Percentiles rank a stretch among this genome's conserved stretches.
Conservation (phyloP, 2,329 filamentous ascomycete species). For the Diaporthe longicolla region DNA sequence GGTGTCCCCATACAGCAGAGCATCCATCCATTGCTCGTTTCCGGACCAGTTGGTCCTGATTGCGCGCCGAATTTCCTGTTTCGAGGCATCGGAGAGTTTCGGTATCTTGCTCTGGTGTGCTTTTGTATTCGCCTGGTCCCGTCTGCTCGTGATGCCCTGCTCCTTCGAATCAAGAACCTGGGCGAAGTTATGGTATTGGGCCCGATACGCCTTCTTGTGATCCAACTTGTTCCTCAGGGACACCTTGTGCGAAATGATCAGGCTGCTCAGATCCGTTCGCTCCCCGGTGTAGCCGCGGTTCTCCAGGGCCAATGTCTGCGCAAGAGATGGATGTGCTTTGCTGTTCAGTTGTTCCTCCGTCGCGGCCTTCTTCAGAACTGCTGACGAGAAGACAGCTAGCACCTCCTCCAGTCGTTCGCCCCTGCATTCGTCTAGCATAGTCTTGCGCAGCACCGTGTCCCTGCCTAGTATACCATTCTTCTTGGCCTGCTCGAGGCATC, state of each 20-base stretch:
- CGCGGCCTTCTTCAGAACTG: conserved; percentile 80
- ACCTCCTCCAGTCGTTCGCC: conserved; percentile 92
- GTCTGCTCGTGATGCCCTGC: conserved; percentile 67
- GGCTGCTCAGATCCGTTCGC: conserved; percentile 69
- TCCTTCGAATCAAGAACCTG: conserved; percentile 76
- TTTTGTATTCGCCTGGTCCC: conserved; percentile 58
- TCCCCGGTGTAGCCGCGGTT: conserved; percentile 69
- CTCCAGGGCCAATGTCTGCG: conserved; percentile 70
- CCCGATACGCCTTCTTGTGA: conserved; percentile 71
- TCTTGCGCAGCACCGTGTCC: conserved; percentile 87
- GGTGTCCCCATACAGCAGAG: conserved; percentile 77
- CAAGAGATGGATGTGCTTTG: conserved; percentile 59
- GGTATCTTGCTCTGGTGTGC: neutral
- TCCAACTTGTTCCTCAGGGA: conserved; percentile 73
- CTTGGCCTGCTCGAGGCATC: conserved; percentile 86
- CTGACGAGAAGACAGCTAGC: conserved; percentile 85
- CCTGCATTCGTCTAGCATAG: conserved; percentile 96
- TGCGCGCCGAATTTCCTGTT: conserved; percentile 68
- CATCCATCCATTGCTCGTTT: conserved; percentile 79
- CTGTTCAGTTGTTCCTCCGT: conserved; percentile 51
- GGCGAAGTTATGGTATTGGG: conserved; percentile 74
- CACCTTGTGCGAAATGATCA: conserved; percentile 81
- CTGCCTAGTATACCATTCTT: conserved; percentile 87
- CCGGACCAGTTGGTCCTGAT: conserved; percentile 85
- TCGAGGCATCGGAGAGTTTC: conserved; percentile 57